These are phyloP conservation scores for Leccinum subgranulosum DNA, from an alignment of 768 basidiomycete genomes.

Conservation along the genomic window DNA sequence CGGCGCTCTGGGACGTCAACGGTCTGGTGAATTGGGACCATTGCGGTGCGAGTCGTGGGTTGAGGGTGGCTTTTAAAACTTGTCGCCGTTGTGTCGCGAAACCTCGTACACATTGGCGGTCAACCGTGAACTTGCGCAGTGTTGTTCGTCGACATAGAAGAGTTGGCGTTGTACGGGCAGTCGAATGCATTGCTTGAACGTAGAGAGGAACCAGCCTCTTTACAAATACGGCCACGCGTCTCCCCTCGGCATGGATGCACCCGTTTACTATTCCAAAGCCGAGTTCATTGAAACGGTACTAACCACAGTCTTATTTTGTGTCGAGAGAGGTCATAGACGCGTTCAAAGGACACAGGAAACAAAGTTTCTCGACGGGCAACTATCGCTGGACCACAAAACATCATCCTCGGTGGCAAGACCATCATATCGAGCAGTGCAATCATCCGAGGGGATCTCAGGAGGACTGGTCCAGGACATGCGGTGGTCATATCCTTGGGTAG, in stretches of 20 bases:
- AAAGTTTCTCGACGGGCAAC: constrained; percentile 91
- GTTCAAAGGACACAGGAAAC: constrained; percentile 83
- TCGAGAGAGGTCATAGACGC: constrained; percentile 2
- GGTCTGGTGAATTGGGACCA: constrained; percentile 8
- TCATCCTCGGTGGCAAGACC: constrained; percentile 95
- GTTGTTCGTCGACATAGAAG: constrained; percentile 15
- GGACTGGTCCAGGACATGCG: constrained; percentile 87
- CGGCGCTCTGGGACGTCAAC: not conserved
- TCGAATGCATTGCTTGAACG: constrained; percentile 4
- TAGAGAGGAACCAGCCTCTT: not conserved
- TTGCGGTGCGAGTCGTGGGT: not conserved
- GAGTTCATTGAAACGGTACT: constrained; percentile 88
- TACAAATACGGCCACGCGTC: constrained; percentile 11
- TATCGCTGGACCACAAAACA: constrained; percentile 93
- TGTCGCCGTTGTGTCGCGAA: not conserved
- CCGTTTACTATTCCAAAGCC: constrained; percentile 73
- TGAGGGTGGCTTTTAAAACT: not conserved
- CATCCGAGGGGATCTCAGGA: constrained; percentile 88
- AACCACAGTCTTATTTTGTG: not conserved
- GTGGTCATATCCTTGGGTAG: constrained; percentile 92
- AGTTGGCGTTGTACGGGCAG: constrained; percentile 1
- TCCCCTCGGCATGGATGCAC: constrained; percentile 56
- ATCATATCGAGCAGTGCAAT: constrained; percentile 90
- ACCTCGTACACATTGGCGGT: constrained; percentile 1
- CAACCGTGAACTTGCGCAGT: constrained; percentile 1